Base-by-base conservation (phyloP, 2,329 filamentous ascomycete species). In the Xylariaceae sp. region DNA sequence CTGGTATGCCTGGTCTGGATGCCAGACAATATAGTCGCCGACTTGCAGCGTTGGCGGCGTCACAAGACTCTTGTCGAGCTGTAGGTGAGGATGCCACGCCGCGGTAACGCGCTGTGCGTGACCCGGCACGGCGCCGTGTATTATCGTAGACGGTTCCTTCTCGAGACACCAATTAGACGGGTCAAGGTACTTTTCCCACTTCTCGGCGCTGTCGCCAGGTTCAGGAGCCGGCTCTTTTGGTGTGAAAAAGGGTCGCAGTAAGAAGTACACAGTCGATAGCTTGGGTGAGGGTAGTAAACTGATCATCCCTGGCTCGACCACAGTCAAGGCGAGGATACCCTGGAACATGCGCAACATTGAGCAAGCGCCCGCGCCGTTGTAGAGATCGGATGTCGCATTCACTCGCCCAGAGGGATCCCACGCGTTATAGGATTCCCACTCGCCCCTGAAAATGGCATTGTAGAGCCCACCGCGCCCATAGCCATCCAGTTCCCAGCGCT, bases 401-500 rank as follows among this genome's bases (percentile, higher is more conserved):
- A 78, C 74, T 50, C 79, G 77, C 46, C 75, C 76, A 2, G 76
- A 74, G 45, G 78, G 76, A 58, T 80, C 76, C 79, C 79, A 82
- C 0, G 78, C 77, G 61, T 81, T 77, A 60, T 81, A 78, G 4
- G 75, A 72, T 62, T 82, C 79, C 79, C 79, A 82, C 50, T 73
- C 68, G 30, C 80, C 80, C 50, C 71, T 71, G 65, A 81, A 82
- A 35, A 83, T 74, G 50, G 74, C 68, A 47, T 77, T 73, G 67
- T 83, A 83, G 1, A 79, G 79, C 30, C 78, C 79, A n/a, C 72
- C 74, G 12, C 79, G 79, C 26, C 81, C 76, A 61, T 88, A 89
- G 4, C 86, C 86, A 56, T 82, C 77, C 34, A 80, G 78, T 62
- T 89, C 86, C 86, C 86, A 89, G 9, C 86, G 79, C 69, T 89